Base-by-base conservation (phyloP, 148 eudicot species). In the Camellia granthamiana region DNA sequence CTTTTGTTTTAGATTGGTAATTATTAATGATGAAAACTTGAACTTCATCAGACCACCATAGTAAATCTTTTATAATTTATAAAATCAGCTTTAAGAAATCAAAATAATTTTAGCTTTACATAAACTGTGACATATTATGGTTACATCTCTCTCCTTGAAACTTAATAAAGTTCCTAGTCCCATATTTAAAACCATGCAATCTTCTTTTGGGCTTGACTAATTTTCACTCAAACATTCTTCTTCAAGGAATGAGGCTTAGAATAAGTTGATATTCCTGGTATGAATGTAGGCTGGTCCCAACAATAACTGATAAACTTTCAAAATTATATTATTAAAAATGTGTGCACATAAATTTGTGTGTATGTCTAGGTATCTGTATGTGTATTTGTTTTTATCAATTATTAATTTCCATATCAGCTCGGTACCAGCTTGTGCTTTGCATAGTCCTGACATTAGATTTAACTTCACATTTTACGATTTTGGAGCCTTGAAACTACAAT, bases 91-190 rank as follows among this genome's bases (percentile, higher is more conserved):
- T 30, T 30, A 30, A 30, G 38, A 30, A 30, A 30, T 30, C 38
- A 30, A 30, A 30, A 30, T 30, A 30, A 30, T 30, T 30, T 30
- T 30, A 30, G 38, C 38, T 30, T 30, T 30, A 30, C 38, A 30
- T 30, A 30, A 46, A 69, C 72, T 43, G 58, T 16, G 18, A 18
- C 11, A 69, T 19, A 42, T 15, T 6, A 69, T 6, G 10, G 52
- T 13, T 42, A n/a, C 21, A 43, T 41, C 47, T 18, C 18, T 18
- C 71, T 67, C 71, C 52, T 30, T 49, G 52, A 67, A 41, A 67
- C 71, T 38, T 42, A 43, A 6, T 66, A 38, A 66, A 66, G 71
- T 68, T 72, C 75, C 75, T 8, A 72, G 52, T n/a, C 75, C 56
- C 0, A 72, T 0, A 11, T n/a, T 63, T 72, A 72, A 5, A 72